phyloP scores from a whole-genome alignment of 768 basidiomycete genomes.

The Cubamyces sp. region DNA sequence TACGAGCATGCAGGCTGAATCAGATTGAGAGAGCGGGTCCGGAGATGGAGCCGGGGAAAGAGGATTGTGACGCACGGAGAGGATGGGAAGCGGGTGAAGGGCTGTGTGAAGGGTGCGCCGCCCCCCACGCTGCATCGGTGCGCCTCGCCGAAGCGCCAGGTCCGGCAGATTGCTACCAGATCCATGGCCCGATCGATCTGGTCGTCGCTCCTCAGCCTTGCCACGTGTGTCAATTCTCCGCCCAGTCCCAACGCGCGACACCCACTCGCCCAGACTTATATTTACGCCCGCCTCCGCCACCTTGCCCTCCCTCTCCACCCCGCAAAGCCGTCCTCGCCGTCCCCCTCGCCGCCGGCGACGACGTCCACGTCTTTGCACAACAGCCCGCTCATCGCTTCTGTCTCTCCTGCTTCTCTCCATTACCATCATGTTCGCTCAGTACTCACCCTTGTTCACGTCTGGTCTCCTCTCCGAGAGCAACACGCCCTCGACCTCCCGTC shows the following conservation, averaged over 20 bases:
- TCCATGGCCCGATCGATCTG: background rate
- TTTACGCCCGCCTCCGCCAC: conserved; percentile 3
- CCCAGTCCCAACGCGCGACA: background rate
- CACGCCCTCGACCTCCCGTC: conserved; percentile 29
- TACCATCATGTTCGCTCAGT: conserved; percentile 45
- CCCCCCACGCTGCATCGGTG: conserved; percentile 7
- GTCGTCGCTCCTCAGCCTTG: background rate
- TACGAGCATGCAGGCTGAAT: no score
- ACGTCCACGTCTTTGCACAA: background rate
- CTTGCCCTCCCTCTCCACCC: conserved; percentile 9
- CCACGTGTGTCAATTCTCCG: conserved; percentile 16
- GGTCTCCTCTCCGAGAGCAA: conserved; percentile 51
- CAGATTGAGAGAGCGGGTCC: background rate
- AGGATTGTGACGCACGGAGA: conserved; percentile 3
- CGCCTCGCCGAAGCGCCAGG: conserved; percentile 12
- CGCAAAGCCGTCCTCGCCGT: conserved; percentile 10
- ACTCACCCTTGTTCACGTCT: conserved; percentile 69
- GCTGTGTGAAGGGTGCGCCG: conserved; percentile 7
- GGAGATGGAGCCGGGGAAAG: background rate
- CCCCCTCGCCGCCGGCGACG: conserved; percentile 10
- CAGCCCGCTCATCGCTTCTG: background rate
- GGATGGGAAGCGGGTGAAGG: conserved; percentile 17
- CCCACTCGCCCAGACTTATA: conserved; percentile 17
- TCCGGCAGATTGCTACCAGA: conserved; percentile 1
- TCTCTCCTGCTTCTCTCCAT: background rate